Percentiles rank a stretch among this genome's conserved stretches.
phyloP scores from a whole-genome alignment of 2,329 filamentous ascomycete genomes.

The Xylaria polymorpha region DNA sequence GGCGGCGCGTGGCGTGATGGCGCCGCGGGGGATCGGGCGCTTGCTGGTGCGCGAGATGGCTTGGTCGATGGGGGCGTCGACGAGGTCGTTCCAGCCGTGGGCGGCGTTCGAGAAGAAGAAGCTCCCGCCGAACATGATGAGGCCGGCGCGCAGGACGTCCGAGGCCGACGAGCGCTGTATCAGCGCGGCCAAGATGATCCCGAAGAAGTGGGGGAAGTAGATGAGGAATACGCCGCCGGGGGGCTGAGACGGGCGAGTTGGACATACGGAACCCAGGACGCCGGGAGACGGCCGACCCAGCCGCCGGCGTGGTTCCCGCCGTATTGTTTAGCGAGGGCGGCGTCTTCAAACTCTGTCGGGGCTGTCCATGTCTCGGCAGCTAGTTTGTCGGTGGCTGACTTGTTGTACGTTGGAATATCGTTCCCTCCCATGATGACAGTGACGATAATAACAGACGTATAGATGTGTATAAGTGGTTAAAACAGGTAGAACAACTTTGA shows the following conservation, averaged over 20 bases:
- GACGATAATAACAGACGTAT: neutral
- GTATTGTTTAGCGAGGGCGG: constrained; percentile 46
- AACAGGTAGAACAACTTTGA: neutral
- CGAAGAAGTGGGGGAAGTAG: constrained; percentile 51
- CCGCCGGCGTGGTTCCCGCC: constrained; percentile 49
- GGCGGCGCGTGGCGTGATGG: constrained; percentile 47
- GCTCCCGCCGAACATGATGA: constrained; percentile 43
- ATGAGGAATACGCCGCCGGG: constrained; percentile 50
- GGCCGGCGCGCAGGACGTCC: constrained; percentile 38
- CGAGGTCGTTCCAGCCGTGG: constrained; percentile 53
- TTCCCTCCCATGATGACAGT: constrained; percentile 29
- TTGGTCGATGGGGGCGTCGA: constrained; percentile 51
- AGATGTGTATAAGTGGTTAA: neutral
- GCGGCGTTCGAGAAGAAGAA: constrained; percentile 52
- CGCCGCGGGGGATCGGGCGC: constrained; percentile 52
- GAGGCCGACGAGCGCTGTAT: constrained; percentile 37
- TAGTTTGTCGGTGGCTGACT: constrained; percentile 36
- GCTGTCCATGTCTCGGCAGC: constrained; percentile 4
- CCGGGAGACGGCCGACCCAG: constrained; percentile 49
- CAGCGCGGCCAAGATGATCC: constrained; percentile 46
- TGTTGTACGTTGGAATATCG: constrained; percentile 32
- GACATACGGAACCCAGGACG: constrained; percentile 51
- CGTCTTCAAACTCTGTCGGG: constrained; percentile 34
- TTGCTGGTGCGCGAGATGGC: constrained; percentile 48
- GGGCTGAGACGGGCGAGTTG: constrained; percentile 51